A percentile compares a stretch with the other conserved stretches of the same genome.
phyloP scores from a whole-genome alignment of 2,329 filamentous ascomycete genomes.

The Ophiostoma sp. region DNA sequence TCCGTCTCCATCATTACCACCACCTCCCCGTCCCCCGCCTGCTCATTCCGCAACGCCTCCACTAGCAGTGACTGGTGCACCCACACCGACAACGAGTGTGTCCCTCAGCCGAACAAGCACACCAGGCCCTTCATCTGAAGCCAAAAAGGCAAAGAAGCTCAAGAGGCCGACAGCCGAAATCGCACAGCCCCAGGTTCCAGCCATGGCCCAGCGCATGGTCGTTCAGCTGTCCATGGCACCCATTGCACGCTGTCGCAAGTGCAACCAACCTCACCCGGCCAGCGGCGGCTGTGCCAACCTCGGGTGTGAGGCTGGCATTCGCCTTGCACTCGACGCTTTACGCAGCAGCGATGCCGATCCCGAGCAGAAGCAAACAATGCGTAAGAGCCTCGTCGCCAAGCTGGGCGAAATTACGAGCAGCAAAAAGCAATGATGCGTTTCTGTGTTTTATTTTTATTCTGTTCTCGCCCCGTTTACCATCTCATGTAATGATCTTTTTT shows the following conservation, averaged over 20 bases:
- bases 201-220: conserved; percentile 16
- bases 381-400: conserved; percentile 17
- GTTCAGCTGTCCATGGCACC: conserved; percentile 20
- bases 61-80: not conserved
- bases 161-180: not conserved
- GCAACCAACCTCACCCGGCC: conserved; percentile 21
- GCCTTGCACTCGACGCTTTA: conserved; percentile 28
- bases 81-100: not conserved
- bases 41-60: not conserved
- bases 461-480: not conserved
- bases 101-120: not conserved
- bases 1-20: not conserved
- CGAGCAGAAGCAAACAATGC: conserved; percentile 9
- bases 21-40: not conserved
- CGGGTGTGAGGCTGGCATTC: conserved; percentile 27
- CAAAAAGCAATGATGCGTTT: not conserved
- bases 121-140: not conserved
- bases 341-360: conserved; percentile 15
- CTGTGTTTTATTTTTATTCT: not conserved
- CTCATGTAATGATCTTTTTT: not conserved
- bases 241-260: conserved; percentile 18
- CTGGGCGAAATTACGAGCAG: not conserved
- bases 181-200: not conserved
- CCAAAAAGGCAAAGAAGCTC: not conserved
- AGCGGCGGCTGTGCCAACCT: conserved; percentile 22